Evolutionary conservation across 2,329 filamentous ascomycete genomes (phyloP), one percentile per base, ranked within the genome.

Genomic region (Chrysoporthe cubensis): DNA sequence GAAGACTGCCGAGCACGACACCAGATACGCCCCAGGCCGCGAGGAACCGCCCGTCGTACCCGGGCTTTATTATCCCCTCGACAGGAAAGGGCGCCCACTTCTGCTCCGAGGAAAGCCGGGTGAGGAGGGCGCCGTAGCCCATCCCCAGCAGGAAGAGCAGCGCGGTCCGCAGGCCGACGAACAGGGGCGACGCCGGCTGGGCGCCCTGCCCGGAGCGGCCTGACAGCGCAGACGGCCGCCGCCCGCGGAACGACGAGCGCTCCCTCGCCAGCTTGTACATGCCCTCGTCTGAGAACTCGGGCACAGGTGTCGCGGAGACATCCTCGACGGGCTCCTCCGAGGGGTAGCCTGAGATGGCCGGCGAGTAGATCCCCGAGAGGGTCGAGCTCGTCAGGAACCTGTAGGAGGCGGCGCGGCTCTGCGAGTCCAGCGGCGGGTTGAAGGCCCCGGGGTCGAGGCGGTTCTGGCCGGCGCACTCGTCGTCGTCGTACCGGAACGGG

Each of bases 341-440:
- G 74, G 82, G 78, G 72, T 85, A 80, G 71, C 79, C 78, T 67
- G 86, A 86, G 43, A 85, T 84, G 0, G 87, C 87, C 7, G 88
- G 89, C 13, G 89, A 90, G 82, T 97, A 99, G 74, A 99, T 99
- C 65, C 96, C 95, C 73, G 91, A 92, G 5, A 99, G 86, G 0
- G 96, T 97, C 2, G 93, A 94, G 11, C 92, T 90, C 4, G 93
- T 97, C 69, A 99, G 85, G 76, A 97, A 97, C 75, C 94, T 83
- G 67, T 93, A 87, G 11, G 93, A 97, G 71, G 91, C 88, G 34
- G 90, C 91, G 68, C 92, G 88, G 75, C 87, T 90, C 71, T 88
- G 82, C 63, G 85, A 80, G 60, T 73, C 71, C 26, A 76, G 76
- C 54, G 65, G 46, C 66, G 65, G 71, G 67, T 66, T 72, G 65